Percentiles rank a stretch among this genome's conserved stretches.
phyloP scores from a whole-genome alignment of 2,329 filamentous ascomycete species.

The Clarireedia monteithiana region DNA sequence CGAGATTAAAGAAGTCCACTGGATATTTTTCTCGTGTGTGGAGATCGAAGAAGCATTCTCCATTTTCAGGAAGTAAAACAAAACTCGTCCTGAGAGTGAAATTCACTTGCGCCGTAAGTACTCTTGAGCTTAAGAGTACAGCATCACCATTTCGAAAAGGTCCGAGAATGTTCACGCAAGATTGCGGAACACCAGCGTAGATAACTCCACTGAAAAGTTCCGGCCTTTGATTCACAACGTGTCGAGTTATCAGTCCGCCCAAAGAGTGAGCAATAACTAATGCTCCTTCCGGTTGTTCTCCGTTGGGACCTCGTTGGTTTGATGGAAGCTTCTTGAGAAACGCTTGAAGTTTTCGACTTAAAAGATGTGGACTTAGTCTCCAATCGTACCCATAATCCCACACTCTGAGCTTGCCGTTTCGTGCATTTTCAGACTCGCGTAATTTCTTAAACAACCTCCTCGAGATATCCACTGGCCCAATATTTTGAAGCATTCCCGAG shows the following conservation, averaged over 20 bases:
- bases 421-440: slow-evolving; percentile 64
- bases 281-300: slow-evolving; percentile 55
- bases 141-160: slow-evolving; percentile 89
- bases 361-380: slow-evolving; percentile 73
- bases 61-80: slow-evolving; percentile 76
- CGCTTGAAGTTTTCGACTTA: slow-evolving; percentile 62
- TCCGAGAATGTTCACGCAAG: slow-evolving; percentile 86
- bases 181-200: slow-evolving; percentile 77
- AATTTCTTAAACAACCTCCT: slow-evolving; percentile 73
- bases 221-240: slow-evolving; percentile 78
- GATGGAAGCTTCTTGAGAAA: slow-evolving; percentile 70
- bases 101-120: slow-evolving; percentile 87
- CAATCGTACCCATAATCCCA: slow-evolving; percentile 96
- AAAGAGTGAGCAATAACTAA: slow-evolving; percentile 80
- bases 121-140: slow-evolving; percentile 79
- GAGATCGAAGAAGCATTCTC: slow-evolving; percentile 74
- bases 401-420: slow-evolving; percentile 63
- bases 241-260: slow-evolving; percentile 79
- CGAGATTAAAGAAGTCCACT: slow-evolving; percentile 74
- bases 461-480: slow-evolving; percentile 87
- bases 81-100: slow-evolving; percentile 86
- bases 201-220: slow-evolving; percentile 81
- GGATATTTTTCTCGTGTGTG: slow-evolving; percentile 71
- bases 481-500: slow-evolving; percentile 82
- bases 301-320: slow-evolving; percentile 46